Evolutionary conservation across 2,329 filamentous ascomycete genomes (phyloP).

Genomic region (Ceratocystis huliohia): DNA sequence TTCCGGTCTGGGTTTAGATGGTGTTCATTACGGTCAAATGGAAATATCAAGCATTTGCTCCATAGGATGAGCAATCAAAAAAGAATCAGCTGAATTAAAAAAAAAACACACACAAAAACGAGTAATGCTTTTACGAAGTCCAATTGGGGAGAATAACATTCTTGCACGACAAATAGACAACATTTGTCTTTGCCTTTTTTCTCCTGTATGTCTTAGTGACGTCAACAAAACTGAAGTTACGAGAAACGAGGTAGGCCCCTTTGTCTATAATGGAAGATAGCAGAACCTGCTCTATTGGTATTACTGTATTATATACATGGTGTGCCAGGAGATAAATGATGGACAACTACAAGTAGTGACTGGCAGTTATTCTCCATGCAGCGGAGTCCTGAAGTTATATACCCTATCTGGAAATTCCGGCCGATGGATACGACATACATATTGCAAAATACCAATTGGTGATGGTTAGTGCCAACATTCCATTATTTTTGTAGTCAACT

Average conservation of each 20-base stretch:
- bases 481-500: no score
- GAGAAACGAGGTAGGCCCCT: not conserved
- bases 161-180: not conserved
- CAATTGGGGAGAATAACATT: not conserved
- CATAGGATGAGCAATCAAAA: slow-evolving; percentile 22
- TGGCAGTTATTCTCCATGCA: no score
- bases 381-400: no score
- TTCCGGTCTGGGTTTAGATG: slow-evolving; percentile 41
- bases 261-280: no score
- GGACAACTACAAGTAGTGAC: no score
- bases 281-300: no score
- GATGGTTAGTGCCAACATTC: no score
- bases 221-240: not conserved
- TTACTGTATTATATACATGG: no score
- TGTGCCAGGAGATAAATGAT: no score
- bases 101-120: slow-evolving; percentile 18
- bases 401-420: no score
- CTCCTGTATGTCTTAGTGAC: not conserved
- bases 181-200: not conserved
- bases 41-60: slow-evolving; percentile 45
- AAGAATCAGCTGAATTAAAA: slow-evolving; percentile 22
- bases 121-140: slow-evolving; percentile 19
- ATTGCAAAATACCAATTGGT: no score
- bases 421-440: no score
- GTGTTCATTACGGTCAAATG: slow-evolving; percentile 49